phyloP scores from a whole-genome alignment of 140 eudicot genomes.

The Ambrosia hybrid region DNA sequence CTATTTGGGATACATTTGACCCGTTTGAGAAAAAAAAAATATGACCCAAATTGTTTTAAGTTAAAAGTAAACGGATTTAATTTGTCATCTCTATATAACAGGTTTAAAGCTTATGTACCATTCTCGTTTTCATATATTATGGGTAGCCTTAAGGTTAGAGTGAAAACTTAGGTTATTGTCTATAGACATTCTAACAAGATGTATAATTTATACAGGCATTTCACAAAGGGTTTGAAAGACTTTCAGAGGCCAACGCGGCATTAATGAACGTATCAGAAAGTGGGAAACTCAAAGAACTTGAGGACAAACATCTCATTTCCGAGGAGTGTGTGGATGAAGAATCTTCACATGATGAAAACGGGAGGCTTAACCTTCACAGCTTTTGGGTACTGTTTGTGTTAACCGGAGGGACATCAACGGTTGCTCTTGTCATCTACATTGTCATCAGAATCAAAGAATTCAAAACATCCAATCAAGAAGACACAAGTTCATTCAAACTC shows the following conservation, averaged over 20 bases:
- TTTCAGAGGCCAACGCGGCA: slow-evolving; percentile 37
- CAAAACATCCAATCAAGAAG: slow-evolving; percentile 13
- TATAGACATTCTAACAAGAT: neutral
- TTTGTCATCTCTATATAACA: neutral
- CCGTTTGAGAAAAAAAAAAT: neutral
- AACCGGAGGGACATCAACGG: slow-evolving; percentile 41
- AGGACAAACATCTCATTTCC: slow-evolving; percentile 19
- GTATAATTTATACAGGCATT: slow-evolving; percentile 39
- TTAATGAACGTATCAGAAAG: slow-evolving; percentile 36
- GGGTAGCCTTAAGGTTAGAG: neutral
- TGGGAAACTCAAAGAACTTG: slow-evolving; percentile 33
- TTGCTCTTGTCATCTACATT: slow-evolving; percentile 31
- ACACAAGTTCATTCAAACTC: neutral
- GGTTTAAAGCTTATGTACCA: neutral
- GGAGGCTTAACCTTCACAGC: slow-evolving; percentile 34
- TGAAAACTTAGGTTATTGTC: neutral
- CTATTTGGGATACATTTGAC: neutral
- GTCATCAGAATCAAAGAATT: neutral
- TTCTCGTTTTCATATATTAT: neutral
- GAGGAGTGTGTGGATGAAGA: slow-evolving; percentile 42
- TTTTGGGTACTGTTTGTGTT: slow-evolving; percentile 45
- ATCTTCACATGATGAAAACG: slow-evolving; percentile 18
- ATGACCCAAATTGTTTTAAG: neutral
- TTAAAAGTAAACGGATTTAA: neutral
- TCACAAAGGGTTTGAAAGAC: slow-evolving; percentile 24